Conservation (phyloP, 1,284 basidiomycete genomes). For the Austroboletus niveus region DNA sequence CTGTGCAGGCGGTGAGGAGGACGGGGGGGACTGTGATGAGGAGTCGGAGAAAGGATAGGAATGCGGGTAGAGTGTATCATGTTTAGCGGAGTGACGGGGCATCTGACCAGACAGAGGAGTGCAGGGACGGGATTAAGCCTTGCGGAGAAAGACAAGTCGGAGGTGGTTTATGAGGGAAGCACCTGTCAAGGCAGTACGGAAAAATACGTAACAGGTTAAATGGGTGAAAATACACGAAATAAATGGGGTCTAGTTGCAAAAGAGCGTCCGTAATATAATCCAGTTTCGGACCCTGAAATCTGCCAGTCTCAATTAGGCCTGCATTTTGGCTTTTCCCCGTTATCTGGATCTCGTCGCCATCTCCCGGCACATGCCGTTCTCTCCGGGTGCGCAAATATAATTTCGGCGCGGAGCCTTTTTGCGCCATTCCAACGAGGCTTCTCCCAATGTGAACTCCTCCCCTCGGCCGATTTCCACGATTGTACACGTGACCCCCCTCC, state of each 20-base stretch:
- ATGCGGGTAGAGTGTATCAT: slow-evolving; percentile 14
- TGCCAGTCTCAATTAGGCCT: slow-evolving; percentile 22
- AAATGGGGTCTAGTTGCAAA: slow-evolving; percentile 17
- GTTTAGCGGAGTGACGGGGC: slow-evolving; percentile 31
- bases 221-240: slow-evolving; percentile 27
- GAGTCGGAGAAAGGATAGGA: slow-evolving; percentile 23
- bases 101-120: slow-evolving; percentile 23
- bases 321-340: slow-evolving; percentile 32
- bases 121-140: slow-evolving; percentile 25
- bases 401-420: slow-evolving; percentile 36
- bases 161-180: slow-evolving; percentile 33
- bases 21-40: slow-evolving; percentile 17
- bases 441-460: slow-evolving; percentile 24
- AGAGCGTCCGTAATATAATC: slow-evolving; percentile 25
- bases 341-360: slow-evolving; percentile 31
- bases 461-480: neutral
- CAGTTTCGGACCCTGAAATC: slow-evolving; percentile 34
- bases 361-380: slow-evolving; percentile 29
- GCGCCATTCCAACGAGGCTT: slow-evolving; percentile 10
- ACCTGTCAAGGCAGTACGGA: slow-evolving; percentile 35
- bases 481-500: neutral
- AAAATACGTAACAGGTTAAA: slow-evolving; percentile 33
- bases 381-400: slow-evolving; percentile 26
- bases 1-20: slow-evolving; percentile 10
- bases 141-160: slow-evolving; percentile 28